Conservation (phyloP, 1,284 basidiomycete species). For the Pseudozyma thailandica region DNA sequence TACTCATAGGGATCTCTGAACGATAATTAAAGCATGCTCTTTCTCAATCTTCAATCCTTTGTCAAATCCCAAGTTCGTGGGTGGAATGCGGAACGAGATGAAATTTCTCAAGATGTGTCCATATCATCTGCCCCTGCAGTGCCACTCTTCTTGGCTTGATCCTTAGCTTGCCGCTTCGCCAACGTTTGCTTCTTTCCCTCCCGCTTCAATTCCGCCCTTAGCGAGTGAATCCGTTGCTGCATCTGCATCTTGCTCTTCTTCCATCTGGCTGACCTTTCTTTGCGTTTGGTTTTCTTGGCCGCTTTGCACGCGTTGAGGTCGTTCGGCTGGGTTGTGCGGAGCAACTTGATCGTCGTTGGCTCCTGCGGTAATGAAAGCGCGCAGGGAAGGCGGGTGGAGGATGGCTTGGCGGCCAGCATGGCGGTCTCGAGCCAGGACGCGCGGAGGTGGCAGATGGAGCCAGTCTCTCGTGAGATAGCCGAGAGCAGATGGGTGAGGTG, state of each 20-base stretch:
- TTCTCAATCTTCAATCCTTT: too few species aligned
- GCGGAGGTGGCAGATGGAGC: constrained; percentile 9
- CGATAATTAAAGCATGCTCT: constrained; percentile 15
- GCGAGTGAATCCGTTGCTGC: constrained; percentile 13
- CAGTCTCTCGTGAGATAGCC: constrained; percentile 25
- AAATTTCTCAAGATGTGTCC: constrained; percentile 6
- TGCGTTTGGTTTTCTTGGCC: constrained; percentile 24
- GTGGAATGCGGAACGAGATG: too few species aligned
- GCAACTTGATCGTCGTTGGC: constrained; percentile 35
- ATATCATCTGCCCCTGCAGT: neutral
- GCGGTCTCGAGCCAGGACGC: constrained; percentile 41
- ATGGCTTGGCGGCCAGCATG: constrained; percentile 12
- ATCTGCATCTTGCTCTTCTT: constrained; percentile 24
- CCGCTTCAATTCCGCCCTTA: constrained; percentile 12
- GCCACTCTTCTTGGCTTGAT: neutral
- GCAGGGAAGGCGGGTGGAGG: neutral
- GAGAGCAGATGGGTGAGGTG: constrained; percentile 8
- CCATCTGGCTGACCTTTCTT: constrained; percentile 22
- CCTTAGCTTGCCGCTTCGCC: neutral
- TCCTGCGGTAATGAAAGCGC: constrained; percentile 6
- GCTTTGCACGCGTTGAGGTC: constrained; percentile 42
- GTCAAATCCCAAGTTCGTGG: too few species aligned
- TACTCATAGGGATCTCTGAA: neutral
- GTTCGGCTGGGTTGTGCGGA: constrained; percentile 35
- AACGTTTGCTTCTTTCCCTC: neutral